These are phyloP conservation scores for Chaetomidium leptoderma DNA, from an alignment of 495 filamentous ascomycete genomes.

Conservation along the genomic window DNA sequence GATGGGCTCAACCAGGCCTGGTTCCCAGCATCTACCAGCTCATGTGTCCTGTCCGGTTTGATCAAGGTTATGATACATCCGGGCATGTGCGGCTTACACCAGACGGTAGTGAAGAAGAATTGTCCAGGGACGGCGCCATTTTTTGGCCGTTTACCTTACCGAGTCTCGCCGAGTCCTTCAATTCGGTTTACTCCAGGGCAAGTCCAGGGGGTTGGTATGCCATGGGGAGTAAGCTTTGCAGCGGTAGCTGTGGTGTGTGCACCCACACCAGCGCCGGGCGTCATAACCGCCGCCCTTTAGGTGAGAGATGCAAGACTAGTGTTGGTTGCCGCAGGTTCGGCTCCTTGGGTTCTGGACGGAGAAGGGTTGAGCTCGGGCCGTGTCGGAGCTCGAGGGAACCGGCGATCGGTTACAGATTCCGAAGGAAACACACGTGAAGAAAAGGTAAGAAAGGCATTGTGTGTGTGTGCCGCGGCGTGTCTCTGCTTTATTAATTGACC, in stretches of 20 bases:
- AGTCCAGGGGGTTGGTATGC: not conserved
- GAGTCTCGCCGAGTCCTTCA: no score
- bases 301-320: not conserved
- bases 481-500: slow-evolving; percentile 15
- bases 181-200: not conserved
- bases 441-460: not conserved
- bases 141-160: slow-evolving; percentile 4
- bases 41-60: not conserved
- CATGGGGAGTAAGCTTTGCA: not conserved
- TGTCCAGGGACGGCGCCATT: not conserved
- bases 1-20: not conserved
- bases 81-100: not conserved
- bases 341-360: not conserved
- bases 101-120: not conserved
- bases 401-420: slow-evolving; percentile 2
- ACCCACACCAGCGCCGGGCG: not conserved
- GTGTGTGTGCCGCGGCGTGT: slow-evolving; percentile 4
- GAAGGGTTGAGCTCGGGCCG: not conserved
- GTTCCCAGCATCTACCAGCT: not conserved
- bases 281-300: not conserved
- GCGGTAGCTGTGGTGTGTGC: no score
- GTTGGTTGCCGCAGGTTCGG: not conserved
- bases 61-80: not conserved
- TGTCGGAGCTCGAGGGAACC: not conserved
- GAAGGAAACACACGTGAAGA: slow-evolving; percentile 9